phyloP scores from a whole-genome alignment of 768 basidiomycete species.

The Boletus eberwhitei region DNA sequence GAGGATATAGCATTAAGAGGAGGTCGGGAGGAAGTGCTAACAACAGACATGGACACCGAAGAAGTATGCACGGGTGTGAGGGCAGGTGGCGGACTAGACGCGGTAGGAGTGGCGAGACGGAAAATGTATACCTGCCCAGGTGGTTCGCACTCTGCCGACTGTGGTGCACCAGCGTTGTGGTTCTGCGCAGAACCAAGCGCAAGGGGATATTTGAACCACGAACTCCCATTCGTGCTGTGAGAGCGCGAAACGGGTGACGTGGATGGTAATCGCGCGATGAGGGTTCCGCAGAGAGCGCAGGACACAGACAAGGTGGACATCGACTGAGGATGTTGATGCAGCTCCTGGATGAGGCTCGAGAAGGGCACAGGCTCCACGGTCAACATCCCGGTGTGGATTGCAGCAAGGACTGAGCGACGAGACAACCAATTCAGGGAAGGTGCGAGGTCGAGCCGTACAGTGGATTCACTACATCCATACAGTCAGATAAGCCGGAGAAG shows the following conservation, averaged over 20 bases:
- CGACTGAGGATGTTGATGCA: slow-evolving; percentile 44
- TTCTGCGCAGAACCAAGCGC: slow-evolving; percentile 31
- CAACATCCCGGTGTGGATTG: slow-evolving; percentile 85
- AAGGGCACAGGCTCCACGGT: slow-evolving; percentile 83
- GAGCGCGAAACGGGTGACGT: slow-evolving; percentile 28
- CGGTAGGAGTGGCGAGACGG: slow-evolving; percentile 44
- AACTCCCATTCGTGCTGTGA: slow-evolving; percentile 47
- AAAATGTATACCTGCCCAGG: slow-evolving; percentile 63
- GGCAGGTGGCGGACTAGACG: slow-evolving; percentile 23
- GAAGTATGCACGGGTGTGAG: slow-evolving; percentile 21
- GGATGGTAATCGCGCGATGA: slow-evolving; percentile 44
- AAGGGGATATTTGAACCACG: slow-evolving; percentile 56
- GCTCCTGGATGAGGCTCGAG: slow-evolving; percentile 53
- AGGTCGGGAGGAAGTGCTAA: slow-evolving; percentile 19
- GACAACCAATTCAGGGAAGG: slow-evolving; percentile 95
- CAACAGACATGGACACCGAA: slow-evolving; percentile 34
- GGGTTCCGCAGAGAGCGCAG: slow-evolving; percentile 78
- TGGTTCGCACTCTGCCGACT: slow-evolving; percentile 25
- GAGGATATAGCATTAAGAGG: slow-evolving; percentile 39
- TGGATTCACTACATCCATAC: slow-evolving; percentile 63
- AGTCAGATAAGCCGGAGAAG: slow-evolving; percentile 9
- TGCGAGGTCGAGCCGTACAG: slow-evolving; percentile 88
- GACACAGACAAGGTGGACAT: slow-evolving; percentile 45
- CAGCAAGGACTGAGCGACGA: slow-evolving; percentile 74
- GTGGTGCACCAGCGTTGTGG: slow-evolving; percentile 24